Evolutionary conservation across 768 basidiomycete species (phyloP).

Genomic region (Tylopilus felleus): DNA sequence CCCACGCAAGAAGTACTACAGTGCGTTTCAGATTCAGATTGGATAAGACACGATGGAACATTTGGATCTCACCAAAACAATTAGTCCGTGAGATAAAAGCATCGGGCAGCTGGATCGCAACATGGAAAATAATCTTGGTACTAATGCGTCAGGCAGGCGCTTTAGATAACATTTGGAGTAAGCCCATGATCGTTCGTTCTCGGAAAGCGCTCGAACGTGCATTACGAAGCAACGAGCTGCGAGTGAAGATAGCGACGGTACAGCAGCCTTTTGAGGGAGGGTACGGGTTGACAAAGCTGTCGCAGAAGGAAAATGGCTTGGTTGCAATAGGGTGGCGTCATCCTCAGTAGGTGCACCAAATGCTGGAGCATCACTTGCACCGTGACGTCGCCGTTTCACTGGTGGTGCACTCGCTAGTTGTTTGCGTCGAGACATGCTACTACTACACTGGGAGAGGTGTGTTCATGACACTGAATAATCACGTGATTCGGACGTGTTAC

Average conservation of each 20-base stretch:
- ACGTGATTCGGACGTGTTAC: no score
- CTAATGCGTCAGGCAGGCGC: conserved; percentile 48
- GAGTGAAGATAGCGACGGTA: conserved; percentile 47
- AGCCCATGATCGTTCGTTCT: conserved; percentile 39
- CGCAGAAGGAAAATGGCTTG: conserved; percentile 45
- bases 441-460: no score
- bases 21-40: background rate
- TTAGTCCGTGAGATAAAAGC: conserved; percentile 51
- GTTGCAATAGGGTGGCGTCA: conserved; percentile 37
- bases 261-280: conserved; percentile 27
- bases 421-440: conserved; percentile 14
- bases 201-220: conserved; percentile 40
- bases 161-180: conserved; percentile 39
- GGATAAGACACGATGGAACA: background rate
- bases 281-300: conserved; percentile 47
- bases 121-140: conserved; percentile 50
- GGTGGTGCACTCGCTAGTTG: background rate
- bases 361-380: conserved; percentile 7
- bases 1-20: conserved; percentile 59
- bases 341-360: conserved; percentile 47
- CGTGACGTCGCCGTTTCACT: conserved; percentile 21
- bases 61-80: conserved; percentile 45
- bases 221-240: conserved; percentile 52
- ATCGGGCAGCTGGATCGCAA: conserved; percentile 49
- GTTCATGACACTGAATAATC: no score